These are phyloP conservation scores for Brassica napus DNA, from an alignment of 345 rosid genomes.

Conservation along the genomic window Da-Ae NC_063450.1:47876001-47876500, in stretches of 20 bases:
- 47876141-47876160: too few species aligned
- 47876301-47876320: neutral
- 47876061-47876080: too few species aligned
- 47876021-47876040: neutral
- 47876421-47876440: neutral
- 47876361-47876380: constrained; percentile 13
- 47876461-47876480: neutral
- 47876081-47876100: too few species aligned
- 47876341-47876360: neutral
- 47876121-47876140: neutral
- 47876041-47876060: constrained; percentile 24
- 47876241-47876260: neutral
- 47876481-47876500: neutral
- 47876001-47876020: neutral
- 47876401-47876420: neutral
- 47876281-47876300: neutral
- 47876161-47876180: too few species aligned
- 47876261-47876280: neutral
- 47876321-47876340: neutral
- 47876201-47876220: too few species aligned
- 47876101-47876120: constrained; percentile 19
- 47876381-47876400: constrained; percentile 7
- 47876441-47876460: neutral
- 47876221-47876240: too few species aligned
- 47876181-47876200: too few species aligned